Base-by-base conservation (phyloP, 352 stramenopile species). In the Phytophthora lateralis region DNA sequence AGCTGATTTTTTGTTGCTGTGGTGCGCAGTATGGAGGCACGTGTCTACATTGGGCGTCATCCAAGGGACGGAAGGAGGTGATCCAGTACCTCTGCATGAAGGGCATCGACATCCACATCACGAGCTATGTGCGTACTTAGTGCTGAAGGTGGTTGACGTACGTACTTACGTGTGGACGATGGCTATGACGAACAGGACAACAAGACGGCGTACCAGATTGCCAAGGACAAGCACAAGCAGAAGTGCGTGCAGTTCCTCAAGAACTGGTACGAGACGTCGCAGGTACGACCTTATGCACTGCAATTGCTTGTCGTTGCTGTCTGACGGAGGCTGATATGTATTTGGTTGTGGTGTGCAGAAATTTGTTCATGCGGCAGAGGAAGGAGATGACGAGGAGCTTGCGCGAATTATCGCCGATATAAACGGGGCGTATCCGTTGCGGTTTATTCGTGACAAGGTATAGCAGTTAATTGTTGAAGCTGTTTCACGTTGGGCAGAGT, bases 41-140 rank as follows among this genome's bases (percentile, higher is more conserved):
- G 6, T 94, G 85, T 61, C 73, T 96, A 17, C 87, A 96, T 53
- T 96, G 87, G 87, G 87, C 87, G 7, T 75, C 87, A 18, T 89
- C 86, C 0, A 93, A 93, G 43, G 87, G 87, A 14, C 71, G 87
- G 2, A 96, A 94, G 58, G 87, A 96, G 54, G 87, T 96, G 29
- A 78, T 96, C 18, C 87, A 96, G 73, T 96, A 96, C 45, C 60
- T 96, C 17, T 94, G 85, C 38, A 93, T 89, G 78, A 92, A 90
- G 44, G 87, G 85, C 63, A 96, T 96, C 43, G 87, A 96, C 57
- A 88, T 96, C 41, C 85, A 96, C 60, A 74, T 92, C 60, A 96
- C 87, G 30, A 96, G 87, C 82, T 96, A 93, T 67, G 87, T 95
- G 75, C 63, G 85, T 77, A 10, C n/a, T 57, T 55, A 38, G 9